Evolutionary conservation across 148 eudicot species (phyloP).

Genomic region (Rhododendron griersonianum): DNA sequence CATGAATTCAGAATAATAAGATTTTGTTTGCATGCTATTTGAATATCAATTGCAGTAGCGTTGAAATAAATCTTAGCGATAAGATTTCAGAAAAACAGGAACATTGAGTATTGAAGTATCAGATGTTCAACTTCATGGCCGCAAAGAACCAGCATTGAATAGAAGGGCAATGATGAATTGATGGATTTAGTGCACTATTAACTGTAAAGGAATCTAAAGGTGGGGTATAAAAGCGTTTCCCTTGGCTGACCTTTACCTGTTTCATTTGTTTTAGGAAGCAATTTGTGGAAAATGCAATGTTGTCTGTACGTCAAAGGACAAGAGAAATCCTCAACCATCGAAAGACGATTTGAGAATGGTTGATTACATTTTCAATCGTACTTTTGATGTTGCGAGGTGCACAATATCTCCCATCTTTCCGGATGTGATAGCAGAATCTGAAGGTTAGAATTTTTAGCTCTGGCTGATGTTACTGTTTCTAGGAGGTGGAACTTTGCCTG

Average conservation of each 20-base stretch:
- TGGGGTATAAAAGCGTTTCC: not conserved
- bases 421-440: constrained; percentile 34
- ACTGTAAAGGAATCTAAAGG: not conserved
- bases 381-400: constrained; percentile 50
- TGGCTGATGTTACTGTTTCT: not conserved
- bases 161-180: not conserved
- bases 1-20: too few relatives aligned
- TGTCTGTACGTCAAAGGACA: constrained; percentile 56
- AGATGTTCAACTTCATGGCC: not conserved
- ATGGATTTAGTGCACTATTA: not conserved
- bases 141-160: not conserved
- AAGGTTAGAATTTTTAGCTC: constrained; percentile 29
- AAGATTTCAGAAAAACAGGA: not conserved
- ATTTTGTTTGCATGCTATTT: not conserved
- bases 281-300: constrained; percentile 72
- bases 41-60: not conserved
- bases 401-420: constrained; percentile 36
- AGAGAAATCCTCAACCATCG: constrained; percentile 47
- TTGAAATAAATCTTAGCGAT: not conserved
- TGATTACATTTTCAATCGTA: constrained; percentile 46
- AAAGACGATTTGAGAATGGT: constrained; percentile 38
- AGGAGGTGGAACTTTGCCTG: constrained; percentile 2
- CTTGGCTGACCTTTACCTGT: not conserved
- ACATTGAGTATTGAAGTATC: not conserved
- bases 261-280: constrained; percentile 41